A percentile compares a stretch with the other conserved stretches of the same genome.
Evolutionary conservation across 306 rosid genomes (phyloP).

Genomic region (Ormosia semicastrata): DNA sequence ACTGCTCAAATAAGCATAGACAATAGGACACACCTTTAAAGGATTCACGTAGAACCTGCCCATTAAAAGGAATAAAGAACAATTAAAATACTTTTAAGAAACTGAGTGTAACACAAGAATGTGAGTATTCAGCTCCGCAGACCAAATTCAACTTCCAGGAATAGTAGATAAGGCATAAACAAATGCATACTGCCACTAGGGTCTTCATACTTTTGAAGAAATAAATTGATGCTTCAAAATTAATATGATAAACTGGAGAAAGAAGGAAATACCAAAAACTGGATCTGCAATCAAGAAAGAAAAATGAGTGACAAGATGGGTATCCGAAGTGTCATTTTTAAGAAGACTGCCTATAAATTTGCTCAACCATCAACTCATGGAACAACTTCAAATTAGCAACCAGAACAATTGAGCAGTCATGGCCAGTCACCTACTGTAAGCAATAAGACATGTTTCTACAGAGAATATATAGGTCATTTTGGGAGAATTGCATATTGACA

Average conservation of each 20-base stretch:
- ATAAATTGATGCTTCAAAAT: neutral
- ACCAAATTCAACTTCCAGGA: slow-evolving; percentile 16
- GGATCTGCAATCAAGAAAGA: slow-evolving; percentile 6
- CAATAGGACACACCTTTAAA: slow-evolving; percentile 59
- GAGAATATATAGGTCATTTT: slow-evolving; percentile 3
- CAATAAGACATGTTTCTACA: neutral
- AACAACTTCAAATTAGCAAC: slow-evolving; percentile 3
- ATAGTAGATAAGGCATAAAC: neutral
- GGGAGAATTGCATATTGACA: neutral
- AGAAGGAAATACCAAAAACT: slow-evolving; percentile 5
- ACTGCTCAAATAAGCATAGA: slow-evolving; percentile 33
- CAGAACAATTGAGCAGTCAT: neutral
- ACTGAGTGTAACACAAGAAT: slow-evolving; percentile 15
- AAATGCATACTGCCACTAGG: neutral
- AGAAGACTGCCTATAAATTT: neutral
- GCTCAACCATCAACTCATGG: neutral
- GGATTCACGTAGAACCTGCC: slow-evolving; percentile 83
- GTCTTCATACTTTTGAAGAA: neutral
- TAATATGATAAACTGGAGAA: neutral
- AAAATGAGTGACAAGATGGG: neutral
- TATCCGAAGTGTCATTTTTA: slow-evolving; percentile 1
- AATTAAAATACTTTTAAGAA: slow-evolving; percentile 23
- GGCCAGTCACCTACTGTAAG: neutral
- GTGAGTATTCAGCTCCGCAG: neutral
- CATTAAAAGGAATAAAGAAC: slow-evolving; percentile 34